phyloP scores from a whole-genome alignment of 345 rosid genomes.

The Syzygium jambos region DNA sequence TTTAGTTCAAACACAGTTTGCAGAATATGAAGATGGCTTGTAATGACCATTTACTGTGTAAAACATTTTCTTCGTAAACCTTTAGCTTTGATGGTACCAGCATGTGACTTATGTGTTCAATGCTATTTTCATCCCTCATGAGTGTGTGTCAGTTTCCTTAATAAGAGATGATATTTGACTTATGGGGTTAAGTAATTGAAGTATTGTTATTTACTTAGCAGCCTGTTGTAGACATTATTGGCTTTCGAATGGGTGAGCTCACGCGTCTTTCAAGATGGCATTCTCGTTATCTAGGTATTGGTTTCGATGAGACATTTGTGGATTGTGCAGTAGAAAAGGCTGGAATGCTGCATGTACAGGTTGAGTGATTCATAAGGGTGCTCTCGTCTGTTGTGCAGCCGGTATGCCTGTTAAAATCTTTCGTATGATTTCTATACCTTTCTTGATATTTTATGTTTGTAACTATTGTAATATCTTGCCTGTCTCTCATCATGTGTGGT shows the following conservation, averaged over 20 bases:
- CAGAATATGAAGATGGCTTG: background rate
- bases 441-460: background rate
- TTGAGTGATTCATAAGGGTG: slow-evolving; percentile 77
- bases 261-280: slow-evolving; percentile 93
- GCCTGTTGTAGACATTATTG: slow-evolving; percentile 64
- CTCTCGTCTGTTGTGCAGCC: slow-evolving; percentile 79
- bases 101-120: background rate
- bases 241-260: slow-evolving; percentile 91
- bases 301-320: slow-evolving; percentile 67
- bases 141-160: background rate
- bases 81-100: background rate
- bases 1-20: background rate
- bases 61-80: background rate
- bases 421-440: background rate
- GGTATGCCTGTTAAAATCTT: slow-evolving; percentile 29
- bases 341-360: slow-evolving; percentile 72
- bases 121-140: background rate
- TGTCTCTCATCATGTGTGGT: background rate
- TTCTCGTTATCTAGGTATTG: slow-evolving; percentile 66
- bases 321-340: slow-evolving; percentile 56
- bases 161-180: background rate
- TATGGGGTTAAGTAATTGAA: background rate
- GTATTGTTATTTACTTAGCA: slow-evolving; percentile 41
- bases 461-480: background rate
- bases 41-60: background rate